phyloP scores from a whole-genome alignment of 768 basidiomycete species.

The Leccinum incarnatum region DNA sequence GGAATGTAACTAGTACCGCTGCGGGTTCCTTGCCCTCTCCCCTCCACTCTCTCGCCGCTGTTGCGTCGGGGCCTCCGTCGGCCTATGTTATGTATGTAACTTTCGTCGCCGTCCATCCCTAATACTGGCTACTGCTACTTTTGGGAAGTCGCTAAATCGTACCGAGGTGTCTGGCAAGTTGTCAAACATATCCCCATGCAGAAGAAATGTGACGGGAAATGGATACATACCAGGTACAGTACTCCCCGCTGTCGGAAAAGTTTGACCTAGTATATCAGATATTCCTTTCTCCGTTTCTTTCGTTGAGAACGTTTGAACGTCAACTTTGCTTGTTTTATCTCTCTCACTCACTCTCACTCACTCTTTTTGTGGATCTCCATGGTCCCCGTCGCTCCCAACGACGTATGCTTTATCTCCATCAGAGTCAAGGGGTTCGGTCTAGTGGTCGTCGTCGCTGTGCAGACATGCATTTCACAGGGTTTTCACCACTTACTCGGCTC shows the following conservation, averaged over 20 bases:
- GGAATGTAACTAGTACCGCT: background rate
- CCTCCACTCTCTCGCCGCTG: background rate
- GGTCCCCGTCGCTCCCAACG: background rate
- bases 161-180: background rate
- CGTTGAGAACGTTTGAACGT: background rate
- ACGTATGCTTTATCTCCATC: background rate
- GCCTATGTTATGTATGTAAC: background rate
- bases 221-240: background rate
- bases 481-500: background rate
- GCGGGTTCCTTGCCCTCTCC: background rate
- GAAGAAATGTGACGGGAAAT: background rate
- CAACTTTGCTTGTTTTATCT: background rate
- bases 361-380: background rate
- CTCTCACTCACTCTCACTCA: background rate
- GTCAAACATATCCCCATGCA: background rate
- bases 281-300: background rate
- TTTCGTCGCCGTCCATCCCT: background rate
- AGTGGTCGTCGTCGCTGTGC: background rate
- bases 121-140: background rate
- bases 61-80: background rate
- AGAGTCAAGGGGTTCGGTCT: too few relatives aligned
- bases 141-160: background rate
- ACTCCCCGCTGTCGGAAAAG: too few relatives aligned
- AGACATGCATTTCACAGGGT: background rate
- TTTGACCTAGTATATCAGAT: too few relatives aligned